Evolutionary conservation across 1,284 basidiomycete genomes (phyloP).

Genomic region (Pholiota adiposa): DNA sequence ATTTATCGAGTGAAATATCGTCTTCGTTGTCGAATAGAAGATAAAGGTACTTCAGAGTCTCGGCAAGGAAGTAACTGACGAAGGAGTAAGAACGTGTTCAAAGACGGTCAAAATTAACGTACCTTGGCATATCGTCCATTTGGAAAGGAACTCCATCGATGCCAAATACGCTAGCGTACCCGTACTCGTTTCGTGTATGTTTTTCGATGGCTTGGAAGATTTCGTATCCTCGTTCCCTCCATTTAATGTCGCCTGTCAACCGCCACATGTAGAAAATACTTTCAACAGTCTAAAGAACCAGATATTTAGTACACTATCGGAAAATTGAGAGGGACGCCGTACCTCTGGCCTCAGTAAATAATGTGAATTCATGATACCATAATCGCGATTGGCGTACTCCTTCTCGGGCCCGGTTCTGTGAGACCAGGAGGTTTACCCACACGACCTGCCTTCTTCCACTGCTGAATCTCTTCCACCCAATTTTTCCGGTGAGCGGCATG

Average conservation of each 20-base stretch:
- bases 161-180: constrained; percentile 61
- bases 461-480: constrained; percentile 57
- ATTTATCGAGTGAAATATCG: constrained; percentile 68
- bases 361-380: constrained; percentile 41
- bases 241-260: constrained; percentile 66
- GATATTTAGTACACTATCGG: background rate
- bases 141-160: constrained; percentile 45
- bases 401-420: constrained; percentile 28
- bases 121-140: constrained; percentile 75
- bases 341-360: constrained; percentile 75
- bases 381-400: constrained; percentile 50
- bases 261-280: constrained; percentile 59
- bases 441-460: constrained; percentile 54
- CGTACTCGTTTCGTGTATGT: constrained; percentile 53
- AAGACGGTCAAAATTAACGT: constrained; percentile 25
- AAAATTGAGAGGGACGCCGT: constrained; percentile 15
- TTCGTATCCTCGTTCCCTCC: constrained; percentile 76
- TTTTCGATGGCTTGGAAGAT: constrained; percentile 75
- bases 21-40: constrained; percentile 65
- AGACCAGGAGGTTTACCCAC: constrained; percentile 31
- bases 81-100: constrained; percentile 47
- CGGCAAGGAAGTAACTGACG: constrained; percentile 39
- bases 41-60: constrained; percentile 71
- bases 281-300: constrained; percentile 9
- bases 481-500: constrained; percentile 40